Evolutionary conservation across 2,329 filamentous ascomycete species (phyloP).

Genomic region (Cladosporium austrohemisphaericum): DNA sequence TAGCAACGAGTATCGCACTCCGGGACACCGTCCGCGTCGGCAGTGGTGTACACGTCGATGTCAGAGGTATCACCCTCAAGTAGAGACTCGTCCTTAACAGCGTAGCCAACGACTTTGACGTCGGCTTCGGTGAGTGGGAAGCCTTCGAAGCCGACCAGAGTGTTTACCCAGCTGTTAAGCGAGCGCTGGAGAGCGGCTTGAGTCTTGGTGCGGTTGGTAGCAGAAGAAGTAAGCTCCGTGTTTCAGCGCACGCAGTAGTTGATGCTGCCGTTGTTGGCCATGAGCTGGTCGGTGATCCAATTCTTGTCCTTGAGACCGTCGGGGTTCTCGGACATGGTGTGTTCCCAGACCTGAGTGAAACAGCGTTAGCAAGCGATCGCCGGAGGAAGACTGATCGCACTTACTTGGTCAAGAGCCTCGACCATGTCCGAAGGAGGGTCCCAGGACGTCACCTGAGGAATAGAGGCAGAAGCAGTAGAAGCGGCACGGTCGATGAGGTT

Average conservation of each 20-base stretch:
- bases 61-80: constrained; percentile 36
- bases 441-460: constrained; percentile 10
- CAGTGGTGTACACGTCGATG: constrained; percentile 43
- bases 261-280: constrained; percentile 30
- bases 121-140: constrained; percentile 42
- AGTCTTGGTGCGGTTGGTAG: constrained; percentile 39
- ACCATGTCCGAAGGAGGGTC: constrained; percentile 12
- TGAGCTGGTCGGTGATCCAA: constrained; percentile 15
- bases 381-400: neutral
- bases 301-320: constrained; percentile 12
- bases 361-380: neutral
- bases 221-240: constrained; percentile 35
- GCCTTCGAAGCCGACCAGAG: constrained; percentile 43
- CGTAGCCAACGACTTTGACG: constrained; percentile 45
- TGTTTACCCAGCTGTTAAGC: constrained; percentile 43
- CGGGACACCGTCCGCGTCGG: constrained; percentile 40
- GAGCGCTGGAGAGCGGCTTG: constrained; percentile 35
- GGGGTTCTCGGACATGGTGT: constrained; percentile 12
- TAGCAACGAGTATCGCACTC: constrained; percentile 43
- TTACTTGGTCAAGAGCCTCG: constrained; percentile 7
- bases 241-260: constrained; percentile 48
- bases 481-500: constrained; percentile 1
- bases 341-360: constrained; percentile 7
- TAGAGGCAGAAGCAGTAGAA: constrained; percentile 8
- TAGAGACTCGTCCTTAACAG: constrained; percentile 38